Evolutionary conservation across 805 yeast species (phyloP).

Genomic region (Schizosaccharomyces japonicus): DNA sequence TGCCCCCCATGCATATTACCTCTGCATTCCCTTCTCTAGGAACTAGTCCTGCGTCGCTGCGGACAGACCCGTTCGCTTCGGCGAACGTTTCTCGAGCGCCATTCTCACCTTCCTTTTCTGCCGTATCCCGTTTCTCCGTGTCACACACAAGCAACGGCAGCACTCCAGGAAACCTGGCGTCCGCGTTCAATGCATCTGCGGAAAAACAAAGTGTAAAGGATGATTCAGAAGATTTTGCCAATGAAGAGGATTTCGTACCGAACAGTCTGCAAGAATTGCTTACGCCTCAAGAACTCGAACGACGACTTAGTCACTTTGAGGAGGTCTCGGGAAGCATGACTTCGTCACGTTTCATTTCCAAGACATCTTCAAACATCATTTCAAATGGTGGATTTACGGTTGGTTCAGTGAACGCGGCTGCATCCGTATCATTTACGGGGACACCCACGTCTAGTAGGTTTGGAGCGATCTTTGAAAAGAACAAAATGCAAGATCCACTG

Average conservation of each 20-base stretch:
- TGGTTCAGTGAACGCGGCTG: neutral
- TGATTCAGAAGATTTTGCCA: constrained; percentile 23
- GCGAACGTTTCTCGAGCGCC: too few species aligned
- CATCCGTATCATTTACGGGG: neutral
- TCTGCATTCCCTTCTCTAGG: neutral
- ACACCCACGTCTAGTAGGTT: constrained; percentile 1
- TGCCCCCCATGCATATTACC: neutral
- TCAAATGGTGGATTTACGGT: too few species aligned
- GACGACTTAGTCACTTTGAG: constrained; percentile 33
- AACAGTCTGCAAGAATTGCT: constrained; percentile 54
- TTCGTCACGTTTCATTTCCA: neutral
- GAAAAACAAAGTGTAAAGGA: too few species aligned
- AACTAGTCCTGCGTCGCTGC: neutral
- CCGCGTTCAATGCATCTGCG: too few species aligned
- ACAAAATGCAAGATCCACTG: too few species aligned
- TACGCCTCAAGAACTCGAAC: constrained; percentile 55
- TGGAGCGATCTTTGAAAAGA: neutral
- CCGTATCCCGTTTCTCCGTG: too few species aligned
- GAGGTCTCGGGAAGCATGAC: neutral
- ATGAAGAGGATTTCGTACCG: constrained; percentile 62
- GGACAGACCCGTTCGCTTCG: too few species aligned
- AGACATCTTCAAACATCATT: neutral
- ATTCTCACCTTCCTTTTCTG: too few species aligned
- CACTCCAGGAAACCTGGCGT: too few species aligned
- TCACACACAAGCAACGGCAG: too few species aligned